Base-by-base conservation (phyloP, 2,329 filamentous ascomycete genomes). In the Xylariaceae sp. region DNA sequence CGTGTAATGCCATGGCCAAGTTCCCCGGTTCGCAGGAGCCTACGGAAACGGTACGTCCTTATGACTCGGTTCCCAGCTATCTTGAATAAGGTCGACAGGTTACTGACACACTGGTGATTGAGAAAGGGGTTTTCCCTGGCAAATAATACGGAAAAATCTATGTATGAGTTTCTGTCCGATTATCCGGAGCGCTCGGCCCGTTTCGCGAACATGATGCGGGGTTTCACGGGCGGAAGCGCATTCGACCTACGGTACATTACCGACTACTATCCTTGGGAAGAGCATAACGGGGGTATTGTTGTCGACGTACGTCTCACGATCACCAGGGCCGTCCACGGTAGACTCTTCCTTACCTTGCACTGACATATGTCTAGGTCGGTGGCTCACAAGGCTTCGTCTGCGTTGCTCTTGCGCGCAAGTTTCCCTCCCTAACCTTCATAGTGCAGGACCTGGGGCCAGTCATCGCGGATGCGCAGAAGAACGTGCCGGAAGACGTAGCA, bases 21-120 rank as follows among this genome's bases (percentile, higher is more conserved):
- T 66, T 62, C 62, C 62, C 62, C 0, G 53, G 38, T 14, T 62
- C 56, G 16, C 47, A 61, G 32, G 61, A 65, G 32, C 47, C 55
- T 0, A 61, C 51, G 8, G 50, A 66, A 46, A 64, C 63, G 6
- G 54, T 56, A 27, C 12, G 5, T 13, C 14, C 12, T 30, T 23
- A 17, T 15, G 27, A 18, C 17, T 17, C n/a, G n/a, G n/a, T n/a
- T n/a, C n/a, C n/a, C n/a, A n/a, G n/a, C n/a, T n/a, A n/a, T n/a
- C n/a, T n/a, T n/a, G n/a, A n/a, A n/a, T n/a, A n/a, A n/a, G n/a
- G n/a, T n/a, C n/a, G n/a, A n/a, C n/a, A n/a, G n/a, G n/a, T n/a
- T n/a, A n/a, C n/a, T n/a, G n/a, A n/a, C n/a, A 14, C 5, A 31
- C 17, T 37, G 19, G 24, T n/a, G 31, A 18, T 23, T 5, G 5